Percentiles rank a stretch among this genome's conserved stretches.
These are phyloP conservation scores for Dillenia turbinata DNA, from an alignment of 164 flowering plant genomes.

Conservation along the genomic window DNA sequence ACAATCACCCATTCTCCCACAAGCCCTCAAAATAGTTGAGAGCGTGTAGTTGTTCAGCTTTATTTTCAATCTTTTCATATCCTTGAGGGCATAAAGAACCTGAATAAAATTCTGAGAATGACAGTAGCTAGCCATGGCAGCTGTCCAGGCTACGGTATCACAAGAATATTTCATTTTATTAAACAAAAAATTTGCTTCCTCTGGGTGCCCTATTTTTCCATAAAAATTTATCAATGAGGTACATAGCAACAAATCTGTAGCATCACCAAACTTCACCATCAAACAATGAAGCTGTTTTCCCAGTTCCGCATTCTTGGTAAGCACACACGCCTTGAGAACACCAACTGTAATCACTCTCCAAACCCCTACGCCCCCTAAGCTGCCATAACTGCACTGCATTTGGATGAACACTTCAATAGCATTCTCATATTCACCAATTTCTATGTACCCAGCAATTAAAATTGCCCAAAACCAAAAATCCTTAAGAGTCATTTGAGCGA, in stretches of 20 bases:
- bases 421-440: constrained; percentile 23
- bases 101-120: constrained; percentile 26
- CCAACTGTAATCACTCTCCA: constrained; percentile 24
- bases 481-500: constrained; percentile 43
- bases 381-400: constrained; percentile 16
- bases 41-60: constrained; percentile 39
- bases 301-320: constrained; percentile 20
- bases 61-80: constrained; percentile 49
- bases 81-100: constrained; percentile 32
- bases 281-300: constrained; percentile 60
- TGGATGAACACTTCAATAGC: constrained; percentile 30
- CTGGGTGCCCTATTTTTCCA: constrained; percentile 27
- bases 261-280: constrained; percentile 35
- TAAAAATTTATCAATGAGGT: constrained; percentile 51
- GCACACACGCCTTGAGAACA: constrained; percentile 49
- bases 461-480: constrained; percentile 47
- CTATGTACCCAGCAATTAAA: constrained; percentile 41
- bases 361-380: background rate
- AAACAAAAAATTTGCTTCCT: constrained; percentile 38
- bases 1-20: constrained; percentile 33
- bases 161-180: constrained; percentile 18
- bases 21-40: constrained; percentile 52
- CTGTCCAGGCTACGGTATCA: constrained; percentile 51
- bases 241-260: constrained; percentile 17
- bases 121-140: constrained; percentile 35